A percentile compares a stretch with the other conserved stretches of the same genome.
These are phyloP conservation scores for Soucietia sequanensis DNA, from an alignment of 805 yeast species.

Conservation along the genomic window DNA sequence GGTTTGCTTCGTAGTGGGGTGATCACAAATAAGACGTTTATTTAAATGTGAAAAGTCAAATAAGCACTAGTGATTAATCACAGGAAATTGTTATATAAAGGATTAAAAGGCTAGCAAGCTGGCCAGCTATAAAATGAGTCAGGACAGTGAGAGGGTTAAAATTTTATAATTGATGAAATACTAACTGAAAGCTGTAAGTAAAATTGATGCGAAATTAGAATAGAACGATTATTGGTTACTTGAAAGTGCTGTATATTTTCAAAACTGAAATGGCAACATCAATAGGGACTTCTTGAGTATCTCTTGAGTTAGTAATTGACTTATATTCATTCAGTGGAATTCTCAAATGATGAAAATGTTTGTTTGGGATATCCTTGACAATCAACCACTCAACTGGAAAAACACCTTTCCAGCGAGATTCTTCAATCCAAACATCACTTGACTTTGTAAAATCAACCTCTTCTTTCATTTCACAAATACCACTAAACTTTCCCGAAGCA, in stretches of 20 bases:
- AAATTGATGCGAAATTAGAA: no score
- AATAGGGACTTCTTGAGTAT: constrained; percentile 57
- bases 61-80: no score
- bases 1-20: no score
- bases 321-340: constrained; percentile 46
- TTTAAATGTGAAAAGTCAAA: no score
- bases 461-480: constrained; percentile 53
- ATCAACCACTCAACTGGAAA: constrained; percentile 55
- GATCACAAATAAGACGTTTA: no score
- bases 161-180: no score
- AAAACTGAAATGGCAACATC: constrained; percentile 48
- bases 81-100: no score
- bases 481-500: constrained; percentile 57
- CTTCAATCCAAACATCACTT: constrained; percentile 47
- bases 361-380: constrained; percentile 51
- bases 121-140: no score
- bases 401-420: constrained; percentile 50
- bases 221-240: no score
- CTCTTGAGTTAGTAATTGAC: constrained; percentile 59
- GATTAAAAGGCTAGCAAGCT: no score
- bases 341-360: constrained; percentile 42
- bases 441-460: constrained; percentile 32
- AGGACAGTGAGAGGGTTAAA: no score
- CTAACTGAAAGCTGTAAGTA: no score
- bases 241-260: constrained; percentile 36